A percentile compares a stretch with the other conserved stretches of the same genome.
Conservation (phyloP, 345 rosid genomes). For the Leavenworthia alabamica region DNA sequence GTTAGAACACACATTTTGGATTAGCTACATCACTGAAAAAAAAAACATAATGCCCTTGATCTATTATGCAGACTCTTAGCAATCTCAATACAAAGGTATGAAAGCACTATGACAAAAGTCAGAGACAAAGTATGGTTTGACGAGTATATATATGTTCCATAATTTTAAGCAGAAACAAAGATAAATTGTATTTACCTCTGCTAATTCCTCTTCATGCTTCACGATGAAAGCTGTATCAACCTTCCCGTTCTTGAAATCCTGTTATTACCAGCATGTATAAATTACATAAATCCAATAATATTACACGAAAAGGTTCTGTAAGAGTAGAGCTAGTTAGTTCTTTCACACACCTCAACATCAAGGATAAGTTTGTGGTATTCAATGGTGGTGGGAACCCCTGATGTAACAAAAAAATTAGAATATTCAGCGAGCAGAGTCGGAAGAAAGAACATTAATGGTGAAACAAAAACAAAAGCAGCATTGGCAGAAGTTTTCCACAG, state of each 20-base stretch:
- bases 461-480: neutral
- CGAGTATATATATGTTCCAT: neutral
- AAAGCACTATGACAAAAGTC: neutral
- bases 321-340: neutral
- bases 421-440: neutral
- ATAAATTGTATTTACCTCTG: slow-evolving; percentile 47
- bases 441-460: neutral
- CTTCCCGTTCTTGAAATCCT: slow-evolving; percentile 93
- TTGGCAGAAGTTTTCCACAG: neutral
- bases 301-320: neutral
- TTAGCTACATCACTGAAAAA: neutral
- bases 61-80: neutral
- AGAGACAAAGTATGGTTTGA: neutral
- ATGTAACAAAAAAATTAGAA: slow-evolving; percentile 3
- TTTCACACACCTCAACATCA: slow-evolving; percentile 67
- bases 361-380: slow-evolving; percentile 96
- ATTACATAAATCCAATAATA: neutral
- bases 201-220: slow-evolving; percentile 85
- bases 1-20: slow-evolving; percentile 6
- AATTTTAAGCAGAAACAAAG: neutral
- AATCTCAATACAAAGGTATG: neutral
- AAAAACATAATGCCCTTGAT: neutral
- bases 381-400: slow-evolving; percentile 95
- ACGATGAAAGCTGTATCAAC: slow-evolving; percentile 98
- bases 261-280: slow-evolving; percentile 13